Percentiles rank a stretch among this genome's conserved stretches.
Conservation (phyloP, 2,329 filamentous ascomycete species). For the Mycosphaerelloides madeirae region DNA sequence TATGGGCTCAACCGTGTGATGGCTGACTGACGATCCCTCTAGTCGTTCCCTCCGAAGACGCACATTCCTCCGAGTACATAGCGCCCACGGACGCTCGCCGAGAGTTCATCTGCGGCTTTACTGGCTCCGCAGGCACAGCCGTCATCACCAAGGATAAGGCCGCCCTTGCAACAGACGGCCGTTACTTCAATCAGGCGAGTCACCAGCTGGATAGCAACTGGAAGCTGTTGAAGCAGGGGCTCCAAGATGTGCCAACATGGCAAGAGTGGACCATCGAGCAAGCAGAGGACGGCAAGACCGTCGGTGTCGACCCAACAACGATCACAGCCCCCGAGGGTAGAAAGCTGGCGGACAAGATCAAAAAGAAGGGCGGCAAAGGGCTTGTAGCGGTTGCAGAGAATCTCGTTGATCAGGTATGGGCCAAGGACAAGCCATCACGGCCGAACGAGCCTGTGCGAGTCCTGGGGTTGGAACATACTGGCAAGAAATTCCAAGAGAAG, state of each 20-base stretch:
- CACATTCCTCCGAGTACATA: constrained; percentile 96
- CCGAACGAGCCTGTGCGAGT: constrained; percentile 73
- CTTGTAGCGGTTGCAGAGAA: constrained; percentile 74
- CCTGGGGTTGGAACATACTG: constrained; percentile 67
- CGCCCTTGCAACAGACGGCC: constrained; percentile 86
- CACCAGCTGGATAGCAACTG: constrained; percentile 91
- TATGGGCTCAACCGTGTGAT: constrained; percentile 16
- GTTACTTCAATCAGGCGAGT: constrained; percentile 95
- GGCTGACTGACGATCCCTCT: constrained; percentile 35
- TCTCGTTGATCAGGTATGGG: constrained; percentile 90
- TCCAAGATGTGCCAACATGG: constrained; percentile 93
- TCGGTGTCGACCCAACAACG: constrained; percentile 85
- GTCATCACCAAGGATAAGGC: constrained; percentile 83
- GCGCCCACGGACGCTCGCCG: constrained; percentile 89
- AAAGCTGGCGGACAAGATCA: constrained; percentile 79
- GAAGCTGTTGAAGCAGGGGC: constrained; percentile 83
- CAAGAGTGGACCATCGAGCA: constrained; percentile 91
- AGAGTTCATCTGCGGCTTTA: constrained; percentile 89
- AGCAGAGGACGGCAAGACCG: constrained; percentile 74
- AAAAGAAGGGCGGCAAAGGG: constrained; percentile 75
- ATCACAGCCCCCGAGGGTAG: constrained; percentile 68
- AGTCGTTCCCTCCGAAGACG: constrained; percentile 97
- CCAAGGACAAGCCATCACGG: constrained; percentile 62
- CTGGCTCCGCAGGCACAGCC: constrained; percentile 88
- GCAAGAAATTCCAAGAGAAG: constrained; percentile 78